Evolutionary conservation across 83 land plant species (phyloP).

Genomic region (Thuja plicata): DNA sequence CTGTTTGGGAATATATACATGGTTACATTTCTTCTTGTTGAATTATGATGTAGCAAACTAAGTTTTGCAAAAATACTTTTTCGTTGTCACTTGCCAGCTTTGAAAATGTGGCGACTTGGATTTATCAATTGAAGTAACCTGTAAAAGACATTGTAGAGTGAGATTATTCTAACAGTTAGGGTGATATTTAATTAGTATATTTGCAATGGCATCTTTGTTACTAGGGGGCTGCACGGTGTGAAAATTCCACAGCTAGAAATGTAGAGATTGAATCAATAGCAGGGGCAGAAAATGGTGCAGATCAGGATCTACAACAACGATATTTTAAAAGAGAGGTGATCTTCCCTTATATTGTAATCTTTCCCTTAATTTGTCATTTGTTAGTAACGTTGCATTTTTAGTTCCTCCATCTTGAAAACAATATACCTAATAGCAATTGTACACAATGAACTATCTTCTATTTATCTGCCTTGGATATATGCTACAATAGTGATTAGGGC

Average conservation of each 20-base stretch:
- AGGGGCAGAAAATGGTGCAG: not conserved
- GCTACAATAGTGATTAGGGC: not conserved
- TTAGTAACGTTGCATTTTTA: not conserved
- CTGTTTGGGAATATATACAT: not conserved
- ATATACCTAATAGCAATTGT: not conserved
- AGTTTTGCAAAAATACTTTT: not conserved
- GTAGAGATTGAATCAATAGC: slow-evolving; percentile 9
- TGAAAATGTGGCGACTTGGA: not conserved
- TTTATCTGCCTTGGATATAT: not conserved
- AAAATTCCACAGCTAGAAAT: not conserved
- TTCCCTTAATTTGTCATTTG: not conserved
- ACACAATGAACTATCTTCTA: not conserved
- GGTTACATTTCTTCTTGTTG: not conserved
- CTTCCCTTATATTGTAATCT: not conserved
- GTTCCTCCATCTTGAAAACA: not conserved
- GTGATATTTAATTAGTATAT: not conserved
- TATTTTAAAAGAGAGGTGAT: slow-evolving; percentile 5
- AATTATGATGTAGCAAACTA: not conserved
- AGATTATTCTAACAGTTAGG: not conserved
- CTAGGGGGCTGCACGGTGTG: slow-evolving; percentile 10
- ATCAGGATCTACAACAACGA: not conserved
- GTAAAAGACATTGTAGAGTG: not conserved
- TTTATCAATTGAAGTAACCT: not conserved
- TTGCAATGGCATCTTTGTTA: not conserved
- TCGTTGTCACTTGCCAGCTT: not conserved